phyloP scores from a whole-genome alignment of 179 eudicot species.

The Patellifolia procumbens region DNA sequence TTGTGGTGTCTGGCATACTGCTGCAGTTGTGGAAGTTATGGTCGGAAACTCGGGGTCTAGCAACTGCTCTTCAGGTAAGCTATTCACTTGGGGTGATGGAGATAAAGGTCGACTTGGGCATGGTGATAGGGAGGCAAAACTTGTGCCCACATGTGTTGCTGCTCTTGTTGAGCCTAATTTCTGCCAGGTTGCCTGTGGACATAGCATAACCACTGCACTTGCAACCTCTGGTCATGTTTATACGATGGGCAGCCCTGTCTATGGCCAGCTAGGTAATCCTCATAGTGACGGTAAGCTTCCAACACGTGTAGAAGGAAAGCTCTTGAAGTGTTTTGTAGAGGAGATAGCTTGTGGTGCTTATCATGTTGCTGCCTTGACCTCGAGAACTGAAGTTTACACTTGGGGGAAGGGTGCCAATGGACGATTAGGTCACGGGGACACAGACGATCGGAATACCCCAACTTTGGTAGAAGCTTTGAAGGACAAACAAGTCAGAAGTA shows the following conservation, averaged over 20 bases:
- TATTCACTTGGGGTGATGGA: constrained; percentile 99
- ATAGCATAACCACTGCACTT: constrained; percentile 90
- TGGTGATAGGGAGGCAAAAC: constrained; percentile 88
- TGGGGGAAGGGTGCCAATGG: constrained; percentile 99
- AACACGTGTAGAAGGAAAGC: constrained; percentile 75
- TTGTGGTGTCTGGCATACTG: constrained; percentile 99
- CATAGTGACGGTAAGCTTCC: constrained; percentile 87
- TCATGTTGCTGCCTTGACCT: constrained; percentile 87
- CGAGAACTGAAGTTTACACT: constrained; percentile 93
- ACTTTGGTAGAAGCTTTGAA: constrained; percentile 87
- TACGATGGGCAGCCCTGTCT: constrained; percentile 91
- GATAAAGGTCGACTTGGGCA: constrained; percentile 96
- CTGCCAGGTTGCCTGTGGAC: constrained; percentile 92
- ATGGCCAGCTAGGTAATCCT: constrained; percentile 91
- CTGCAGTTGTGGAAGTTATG: constrained; percentile 99
- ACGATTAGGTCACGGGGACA: constrained; percentile 90
- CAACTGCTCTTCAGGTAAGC: constrained; percentile 92
- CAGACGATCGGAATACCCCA: constrained; percentile 76
- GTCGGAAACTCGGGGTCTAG: constrained; percentile 92
- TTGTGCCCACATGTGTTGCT: constrained; percentile 94
- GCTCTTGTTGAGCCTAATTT: constrained; percentile 91
- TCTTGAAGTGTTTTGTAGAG: constrained; percentile 70
- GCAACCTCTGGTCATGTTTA: constrained; percentile 91
- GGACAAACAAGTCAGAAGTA: constrained; percentile 92
- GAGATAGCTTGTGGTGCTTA: constrained; percentile 96